Evolutionary conservation across 495 filamentous ascomycete species (phyloP), one percentile per base, ranked within the genome.

Genomic region (Penicillium ucsense): DNA sequence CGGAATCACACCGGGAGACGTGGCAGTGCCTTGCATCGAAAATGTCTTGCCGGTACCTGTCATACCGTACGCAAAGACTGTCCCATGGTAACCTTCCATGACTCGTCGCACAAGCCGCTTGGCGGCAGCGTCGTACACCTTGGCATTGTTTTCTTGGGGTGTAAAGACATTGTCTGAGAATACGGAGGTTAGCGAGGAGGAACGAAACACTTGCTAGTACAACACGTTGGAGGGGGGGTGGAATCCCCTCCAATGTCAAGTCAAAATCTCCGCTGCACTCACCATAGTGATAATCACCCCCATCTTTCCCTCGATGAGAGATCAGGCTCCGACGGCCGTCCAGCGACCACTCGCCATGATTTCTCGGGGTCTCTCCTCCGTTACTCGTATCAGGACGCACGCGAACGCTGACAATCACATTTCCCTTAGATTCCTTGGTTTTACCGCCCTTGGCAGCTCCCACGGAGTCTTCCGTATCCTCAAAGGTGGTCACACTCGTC

Each of bases 1-100:
- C 7, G 92, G 92, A 41, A 98, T 98, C 31, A 98, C 92, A 64
- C 92, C 92, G 3, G 92, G 92, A n/a, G 86, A 94, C 4, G 86
- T 88, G 41, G 92, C 89, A 28, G 92, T 98, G 49, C 92, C 92
- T 66, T 98, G 92, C 92, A 98, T 98, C 39, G 90, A 95, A 55
- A 96, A 98, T 7, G 92, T 98, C 65, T 98, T 98, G 38, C 92
- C 92, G 3, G 92, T 98, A 36, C 92, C 92, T 27, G 92, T 98
- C 94, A 97, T 96, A 58, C 92, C 92, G 66, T 98, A 98, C 12
- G 92, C 92, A 58, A 98, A 98, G 10, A 98, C 92, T 2, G 92
- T 98, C 46, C 90, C 92, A 61, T 97, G 91, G 57, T 97, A 98
- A 31, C 92, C 92, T 72, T 98, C 91, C 92, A 98, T 98, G 12